phyloP scores from a whole-genome alignment of 345 rosid species.

The Gossypium arboreum region DNA sequence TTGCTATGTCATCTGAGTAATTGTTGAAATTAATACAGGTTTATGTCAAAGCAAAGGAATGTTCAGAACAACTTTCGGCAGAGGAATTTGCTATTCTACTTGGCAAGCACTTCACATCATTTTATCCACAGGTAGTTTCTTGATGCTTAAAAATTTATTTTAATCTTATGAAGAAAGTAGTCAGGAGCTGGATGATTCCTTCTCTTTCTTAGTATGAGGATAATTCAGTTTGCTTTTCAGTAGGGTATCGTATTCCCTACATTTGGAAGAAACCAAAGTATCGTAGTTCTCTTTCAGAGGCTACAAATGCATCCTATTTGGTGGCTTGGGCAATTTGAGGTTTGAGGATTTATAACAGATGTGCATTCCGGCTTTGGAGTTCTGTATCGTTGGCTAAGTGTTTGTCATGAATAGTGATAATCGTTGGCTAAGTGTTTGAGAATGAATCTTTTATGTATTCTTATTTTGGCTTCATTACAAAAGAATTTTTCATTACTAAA shows the following conservation, averaged over 20 bases:
- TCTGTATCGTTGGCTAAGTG: not conserved
- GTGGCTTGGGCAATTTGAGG: not conserved
- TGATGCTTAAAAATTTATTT: not conserved
- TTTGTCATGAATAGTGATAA: not conserved
- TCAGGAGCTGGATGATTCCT: not conserved
- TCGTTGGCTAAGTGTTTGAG: not conserved
- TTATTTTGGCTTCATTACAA: not conserved
- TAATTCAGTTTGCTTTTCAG: not conserved
- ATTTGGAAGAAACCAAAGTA: not conserved
- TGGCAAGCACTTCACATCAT: conserved; percentile 74
- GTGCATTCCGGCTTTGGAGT: too few species aligned
- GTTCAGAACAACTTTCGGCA: conserved; percentile 56
- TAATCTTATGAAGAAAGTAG: not conserved
- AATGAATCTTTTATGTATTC: not conserved
- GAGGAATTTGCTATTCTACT: conserved; percentile 79
- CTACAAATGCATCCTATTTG: not conserved
- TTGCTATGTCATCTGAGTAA: not conserved
- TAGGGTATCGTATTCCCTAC: not conserved
- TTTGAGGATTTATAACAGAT: not conserved
- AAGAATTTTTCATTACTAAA: not conserved
- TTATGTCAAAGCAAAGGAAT: conserved; percentile 83
- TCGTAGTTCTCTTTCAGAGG: not conserved
- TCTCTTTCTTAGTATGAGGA: not conserved
- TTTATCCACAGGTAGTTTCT: conserved; percentile 61
- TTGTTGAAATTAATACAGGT: conserved; percentile 41